A percentile compares a stretch with the other conserved stretches of the same genome.
These are phyloP conservation scores for Auriscalpium vulgare DNA, from an alignment of 768 basidiomycete genomes.

Conservation along the genomic window DNA sequence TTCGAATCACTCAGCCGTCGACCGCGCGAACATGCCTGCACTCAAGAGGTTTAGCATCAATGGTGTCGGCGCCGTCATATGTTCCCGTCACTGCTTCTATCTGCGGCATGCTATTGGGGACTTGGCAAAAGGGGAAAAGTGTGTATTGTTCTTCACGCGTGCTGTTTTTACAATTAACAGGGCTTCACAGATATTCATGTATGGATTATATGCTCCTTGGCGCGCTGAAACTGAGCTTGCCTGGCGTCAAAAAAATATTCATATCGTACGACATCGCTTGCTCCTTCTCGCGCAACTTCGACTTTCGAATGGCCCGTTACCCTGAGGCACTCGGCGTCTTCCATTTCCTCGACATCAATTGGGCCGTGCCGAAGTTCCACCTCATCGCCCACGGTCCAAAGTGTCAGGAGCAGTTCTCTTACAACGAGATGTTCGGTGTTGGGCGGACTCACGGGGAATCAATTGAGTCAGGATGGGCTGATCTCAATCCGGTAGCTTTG, in stretches of 20 bases:
- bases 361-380: conserved; percentile 8
- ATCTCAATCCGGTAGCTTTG: conserved; percentile 3
- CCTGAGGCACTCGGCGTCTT: background rate
- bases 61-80: background rate
- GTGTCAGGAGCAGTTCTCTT: conserved; percentile 11
- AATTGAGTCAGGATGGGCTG: conserved; percentile 15
- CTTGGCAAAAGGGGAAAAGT: background rate
- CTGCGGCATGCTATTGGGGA: background rate
- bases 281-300: background rate
- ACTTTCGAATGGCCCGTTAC: background rate
- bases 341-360: too few relatives aligned
- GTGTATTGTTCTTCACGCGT: too few relatives aligned
- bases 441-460: conserved; percentile 16
- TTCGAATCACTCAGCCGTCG: background rate
- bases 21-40: background rate
- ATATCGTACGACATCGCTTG: background rate
- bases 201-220: too few relatives aligned
- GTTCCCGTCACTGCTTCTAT: background rate
- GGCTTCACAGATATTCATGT: too few relatives aligned
- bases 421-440: conserved; percentile 5
- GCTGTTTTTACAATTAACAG: too few relatives aligned
- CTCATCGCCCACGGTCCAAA: conserved; percentile 9
- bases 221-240: too few relatives aligned
- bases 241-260: too few relatives aligned
- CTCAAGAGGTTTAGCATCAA: background rate